These are phyloP conservation scores for Cylindrotheca fusiformis DNA, from an alignment of 108 stramenopile species.

Conservation along the genomic window DNA sequence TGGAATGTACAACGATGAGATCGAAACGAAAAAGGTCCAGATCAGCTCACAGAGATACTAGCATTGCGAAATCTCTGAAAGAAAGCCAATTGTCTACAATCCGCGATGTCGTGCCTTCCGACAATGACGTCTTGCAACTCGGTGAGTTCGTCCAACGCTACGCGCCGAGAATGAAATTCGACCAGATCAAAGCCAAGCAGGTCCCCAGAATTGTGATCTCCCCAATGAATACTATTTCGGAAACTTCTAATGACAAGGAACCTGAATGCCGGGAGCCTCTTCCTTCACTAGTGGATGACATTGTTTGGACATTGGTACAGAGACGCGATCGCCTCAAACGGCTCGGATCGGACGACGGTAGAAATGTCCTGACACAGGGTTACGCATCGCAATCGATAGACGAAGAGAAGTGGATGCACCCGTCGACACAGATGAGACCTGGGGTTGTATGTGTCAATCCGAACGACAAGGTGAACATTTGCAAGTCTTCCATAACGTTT, in stretches of 20 bases:
- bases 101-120: neutral
- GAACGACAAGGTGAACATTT: constrained; percentile 39
- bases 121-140: constrained; percentile 5
- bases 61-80: neutral
- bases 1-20: too few relatives aligned
- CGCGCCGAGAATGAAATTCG: constrained; percentile 5
- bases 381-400: constrained; percentile 4
- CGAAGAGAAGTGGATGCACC: neutral
- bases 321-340: constrained; percentile 16
- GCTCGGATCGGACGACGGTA: constrained; percentile 5
- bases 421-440: constrained; percentile 7
- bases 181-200: neutral
- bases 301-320: constrained; percentile 49
- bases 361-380: constrained; percentile 14
- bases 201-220: constrained; percentile 1
- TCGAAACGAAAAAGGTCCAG: too few relatives aligned
- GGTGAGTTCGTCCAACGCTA: constrained; percentile 18
- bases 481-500: constrained; percentile 32
- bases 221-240: constrained; percentile 7
- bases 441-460: constrained; percentile 12
- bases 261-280: constrained; percentile 29
- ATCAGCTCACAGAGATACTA: constrained; percentile 5
- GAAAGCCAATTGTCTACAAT: constrained; percentile 3
- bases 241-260: neutral
- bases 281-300: constrained; percentile 40